Evolutionary conservation across 225 moss, liverwort and hornwort genomes (phyloP), one percentile per base, ranked within the genome.

Genomic region (Sphagnum contortum): DNA sequence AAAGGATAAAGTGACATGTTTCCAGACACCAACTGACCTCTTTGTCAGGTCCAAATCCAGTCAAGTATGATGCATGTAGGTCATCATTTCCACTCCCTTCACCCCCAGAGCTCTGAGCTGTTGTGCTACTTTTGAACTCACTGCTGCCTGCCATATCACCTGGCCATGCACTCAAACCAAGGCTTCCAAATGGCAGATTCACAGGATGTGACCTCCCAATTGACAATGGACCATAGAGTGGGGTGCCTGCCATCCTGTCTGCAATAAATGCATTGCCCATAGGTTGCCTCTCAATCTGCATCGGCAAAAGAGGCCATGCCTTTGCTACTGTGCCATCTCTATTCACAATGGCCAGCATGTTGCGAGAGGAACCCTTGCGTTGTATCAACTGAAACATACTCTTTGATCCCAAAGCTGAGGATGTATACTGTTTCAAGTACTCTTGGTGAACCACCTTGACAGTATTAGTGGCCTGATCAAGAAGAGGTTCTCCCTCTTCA

Each of bases 321-420:
- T 79, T 98, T 3, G 83, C 70, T 6, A 98, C 89, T 3, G 71
- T 70, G 0, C 98, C 98, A 61, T 98, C 98, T 0, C 56, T 69
- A 55, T 84, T 89, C 81, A 98, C 89, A 47, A 93, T 61, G 12
- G 98, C 93, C 80, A 98, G 73, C 69, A 98, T 10, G 60, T 80
- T 85, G 47, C 93, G 90, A 8, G 90, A 93, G 50, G 96, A 93
- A 57, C 93, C 87, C 62, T 74, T 77, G 7, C 93, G 85, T 77
- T 98, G 98, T 55, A 98, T 98, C 56, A 98, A 76, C 68, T 83
- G 86, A 50, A 91, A 93, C 98, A 98, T 98, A 51, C 83, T 82
- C 77, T 98, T 98, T 64, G 98, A 98, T 47, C 98, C 92, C 7
- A 93, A 49, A 4, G 84, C 77, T 2, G 90, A 87, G 5, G 93